Percentiles rank a stretch among this genome's conserved stretches.
Evolutionary conservation across 1,284 basidiomycete species (phyloP).

Genomic region (Kalmanozyma brasiliensis): DNA sequence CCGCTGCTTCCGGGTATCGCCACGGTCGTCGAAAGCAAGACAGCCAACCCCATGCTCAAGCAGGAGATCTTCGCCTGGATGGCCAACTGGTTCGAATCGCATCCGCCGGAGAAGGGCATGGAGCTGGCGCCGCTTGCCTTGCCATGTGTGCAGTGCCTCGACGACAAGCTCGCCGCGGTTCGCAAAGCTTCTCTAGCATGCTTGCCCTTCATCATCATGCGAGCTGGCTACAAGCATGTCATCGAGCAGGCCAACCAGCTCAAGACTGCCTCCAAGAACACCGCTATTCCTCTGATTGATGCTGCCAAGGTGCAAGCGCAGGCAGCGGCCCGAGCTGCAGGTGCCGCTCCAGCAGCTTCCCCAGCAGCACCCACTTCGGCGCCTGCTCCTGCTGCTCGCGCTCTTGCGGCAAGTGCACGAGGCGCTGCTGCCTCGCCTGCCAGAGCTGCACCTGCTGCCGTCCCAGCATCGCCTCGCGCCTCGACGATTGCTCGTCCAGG

Average conservation of each 20-base stretch:
- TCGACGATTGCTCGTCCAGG: slow-evolving; percentile 43
- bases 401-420: slow-evolving; percentile 11
- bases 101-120: slow-evolving; percentile 71
- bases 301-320: slow-evolving; percentile 68
- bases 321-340: slow-evolving; percentile 50
- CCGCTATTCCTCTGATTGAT: slow-evolving; percentile 88
- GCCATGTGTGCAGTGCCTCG: slow-evolving; percentile 82
- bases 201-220: slow-evolving; percentile 81
- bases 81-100: slow-evolving; percentile 79
- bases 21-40: slow-evolving; percentile 77
- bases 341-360: slow-evolving; percentile 40
- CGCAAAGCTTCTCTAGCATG: slow-evolving; percentile 88
- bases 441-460: slow-evolving; percentile 14
- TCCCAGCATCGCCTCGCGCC: slow-evolving; percentile 22
- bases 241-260: slow-evolving; percentile 85
- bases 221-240: slow-evolving; percentile 84
- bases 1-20: slow-evolving; percentile 81
- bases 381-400: slow-evolving; percentile 12
- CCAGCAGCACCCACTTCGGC: slow-evolving; percentile 17
- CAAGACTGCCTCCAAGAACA: slow-evolving; percentile 89
- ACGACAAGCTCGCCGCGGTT: slow-evolving; percentile 91
- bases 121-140: slow-evolving; percentile 81
- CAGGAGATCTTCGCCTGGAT: slow-evolving; percentile 87
- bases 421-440: slow-evolving; percentile 23
- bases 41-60: slow-evolving; percentile 87